Conservation (phyloP, 805 yeast genomes). For the Candida loeiensis region DNA sequence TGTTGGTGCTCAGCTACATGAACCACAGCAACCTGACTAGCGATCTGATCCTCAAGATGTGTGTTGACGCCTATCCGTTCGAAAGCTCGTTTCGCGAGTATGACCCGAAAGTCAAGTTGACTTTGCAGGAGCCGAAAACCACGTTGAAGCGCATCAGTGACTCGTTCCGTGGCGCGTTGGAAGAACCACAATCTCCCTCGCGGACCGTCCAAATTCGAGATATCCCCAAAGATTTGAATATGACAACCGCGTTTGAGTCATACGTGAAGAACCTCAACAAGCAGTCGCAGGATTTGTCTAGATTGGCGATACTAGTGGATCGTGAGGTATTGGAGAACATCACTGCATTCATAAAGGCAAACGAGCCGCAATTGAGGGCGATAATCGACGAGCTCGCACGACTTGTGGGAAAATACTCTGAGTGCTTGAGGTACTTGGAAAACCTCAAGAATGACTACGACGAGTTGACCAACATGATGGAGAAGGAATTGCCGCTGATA, state of each 20-base stretch:
- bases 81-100: constrained; percentile 22
- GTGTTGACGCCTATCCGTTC: constrained; percentile 20
- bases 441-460: constrained; percentile 26
- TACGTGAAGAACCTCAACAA: constrained; percentile 19
- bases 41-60: constrained; percentile 28
- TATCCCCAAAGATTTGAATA: constrained; percentile 2
- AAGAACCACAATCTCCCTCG: background rate
- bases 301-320: constrained; percentile 33
- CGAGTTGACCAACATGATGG: constrained; percentile 24
- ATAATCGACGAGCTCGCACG: constrained; percentile 22
- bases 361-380: constrained; percentile 32
- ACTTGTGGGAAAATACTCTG: constrained; percentile 24
- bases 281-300: constrained; percentile 23
- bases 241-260: constrained; percentile 11
- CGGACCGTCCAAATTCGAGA: too few species aligned
- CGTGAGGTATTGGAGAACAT: constrained; percentile 29
- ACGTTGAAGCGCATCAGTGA: constrained; percentile 10
- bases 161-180: constrained; percentile 7
- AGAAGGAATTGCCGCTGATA: constrained; percentile 27
- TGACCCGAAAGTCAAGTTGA: constrained; percentile 4
- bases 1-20: constrained; percentile 35
- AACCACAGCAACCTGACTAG: constrained; percentile 34
- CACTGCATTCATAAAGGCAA: constrained; percentile 31
- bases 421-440: constrained; percentile 24
- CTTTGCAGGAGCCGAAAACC: constrained; percentile 4